Base-by-base conservation (phyloP, 164 flowering plant genomes). In the Cinnamomum chago region DNA sequence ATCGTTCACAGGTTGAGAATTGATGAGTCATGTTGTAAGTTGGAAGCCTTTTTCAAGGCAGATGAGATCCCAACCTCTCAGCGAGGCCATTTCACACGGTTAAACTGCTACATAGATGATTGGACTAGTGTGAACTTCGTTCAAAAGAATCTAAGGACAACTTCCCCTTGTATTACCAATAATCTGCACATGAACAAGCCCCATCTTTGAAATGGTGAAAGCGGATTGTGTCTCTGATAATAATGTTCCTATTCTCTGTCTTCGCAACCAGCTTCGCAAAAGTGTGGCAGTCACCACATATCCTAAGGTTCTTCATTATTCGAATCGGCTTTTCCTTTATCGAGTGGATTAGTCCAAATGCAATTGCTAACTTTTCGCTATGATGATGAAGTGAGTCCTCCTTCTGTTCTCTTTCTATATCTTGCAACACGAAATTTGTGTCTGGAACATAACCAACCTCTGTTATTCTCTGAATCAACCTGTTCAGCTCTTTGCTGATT, bases 131-230 rank as follows among this genome's bases (percentile, higher is more conserved):
- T 40, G 47, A 40, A 40, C 47, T 7, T 40, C 47, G 14, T 33
- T 64, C 67, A 64, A 64, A n/a, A 64, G 67, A 24, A 60, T 1
- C 47, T 40, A 9, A 40, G 9, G 47, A 28, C 67, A 64, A 23
- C 67, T 18, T 67, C 11, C n/a, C 20, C 58, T 35, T 60, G 51
- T 7, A 60, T 33, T 85, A 93, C 97, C 97, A 93, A 62, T 88
- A 91, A 79, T 93, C 96, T 17, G 92, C 88, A 69, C 95, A 93
- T 18, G 96, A 90, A 82, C 97, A 93, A 65, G 23, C 62, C 28
- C 96, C 97, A 65, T 83, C 86, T 33, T 76, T 84, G 70, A 93
- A 93, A 82, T 93, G 94, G 84, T 93, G 97, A 81, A 86, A 91
- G 5, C 93, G 86, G 35, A 91, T 81, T 3, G 90, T 88, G 77